A percentile compares a stretch with the other conserved stretches of the same genome.
Conservation (phyloP, 495 filamentous ascomycete species). For the Gamarada debralockiae region DNA sequence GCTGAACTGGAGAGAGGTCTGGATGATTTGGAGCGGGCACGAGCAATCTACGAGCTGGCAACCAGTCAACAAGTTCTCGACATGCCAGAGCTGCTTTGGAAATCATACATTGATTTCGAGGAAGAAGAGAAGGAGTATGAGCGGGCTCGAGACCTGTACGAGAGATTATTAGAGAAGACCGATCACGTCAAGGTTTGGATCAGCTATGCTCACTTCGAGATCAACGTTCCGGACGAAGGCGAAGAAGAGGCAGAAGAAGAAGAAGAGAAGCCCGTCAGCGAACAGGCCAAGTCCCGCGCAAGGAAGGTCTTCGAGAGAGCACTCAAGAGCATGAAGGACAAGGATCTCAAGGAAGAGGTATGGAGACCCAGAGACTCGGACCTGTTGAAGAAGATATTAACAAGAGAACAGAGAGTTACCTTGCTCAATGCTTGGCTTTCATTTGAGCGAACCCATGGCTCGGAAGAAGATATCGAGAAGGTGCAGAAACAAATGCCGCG, state of each 20-base stretch:
- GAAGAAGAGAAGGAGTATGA: slow-evolving; percentile 90
- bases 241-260: slow-evolving; percentile 53
- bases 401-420: slow-evolving; percentile 60
- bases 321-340: slow-evolving; percentile 84
- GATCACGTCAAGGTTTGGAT: slow-evolving; percentile 99
- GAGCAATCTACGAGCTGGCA: slow-evolving; percentile 92
- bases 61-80: slow-evolving; percentile 81
- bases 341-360: slow-evolving; percentile 89
- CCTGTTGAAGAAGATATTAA: slow-evolving; percentile 22
- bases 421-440: slow-evolving; percentile 87
- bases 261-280: slow-evolving; percentile 70
- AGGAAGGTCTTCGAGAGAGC: slow-evolving; percentile 83
- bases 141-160: slow-evolving; percentile 76
- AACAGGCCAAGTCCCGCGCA: slow-evolving; percentile 76
- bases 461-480: slow-evolving; percentile 71
- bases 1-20: slow-evolving; percentile 87
- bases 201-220: slow-evolving; percentile 93
- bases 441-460: slow-evolving; percentile 84
- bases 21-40: slow-evolving; percentile 79
- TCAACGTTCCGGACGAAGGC: slow-evolving; percentile 74
- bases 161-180: slow-evolving; percentile 86
- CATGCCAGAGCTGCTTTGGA: slow-evolving; percentile 97
- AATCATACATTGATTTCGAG: slow-evolving; percentile 97
- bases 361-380: slow-evolving; percentile 7
- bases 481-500: slow-evolving; percentile 90